Evolutionary conservation across 2,329 filamentous ascomycete species (phyloP).

Genomic region (Fonsecaea nubica): DNA sequence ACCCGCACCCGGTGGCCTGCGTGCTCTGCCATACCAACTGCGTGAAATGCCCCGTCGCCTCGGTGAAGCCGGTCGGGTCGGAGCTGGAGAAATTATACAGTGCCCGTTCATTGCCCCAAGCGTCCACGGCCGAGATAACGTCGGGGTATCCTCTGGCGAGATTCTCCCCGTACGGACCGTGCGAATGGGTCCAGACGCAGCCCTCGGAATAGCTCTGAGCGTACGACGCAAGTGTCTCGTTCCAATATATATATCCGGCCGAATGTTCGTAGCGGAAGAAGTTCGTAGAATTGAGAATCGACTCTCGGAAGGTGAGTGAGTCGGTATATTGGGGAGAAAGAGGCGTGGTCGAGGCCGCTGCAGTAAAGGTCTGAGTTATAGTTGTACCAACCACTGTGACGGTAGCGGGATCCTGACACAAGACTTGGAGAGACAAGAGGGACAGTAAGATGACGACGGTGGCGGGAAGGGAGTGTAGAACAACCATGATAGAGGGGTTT

Average conservation of each 20-base stretch:
- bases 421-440: constrained; percentile 27
- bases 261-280: constrained; percentile 68
- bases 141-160: constrained; percentile 71
- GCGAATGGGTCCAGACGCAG: constrained; percentile 55
- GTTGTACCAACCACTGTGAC: constrained; percentile 41
- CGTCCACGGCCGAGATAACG: constrained; percentile 64
- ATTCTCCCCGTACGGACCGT: constrained; percentile 70
- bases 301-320: constrained; percentile 51
- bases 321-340: constrained; percentile 52
- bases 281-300: constrained; percentile 72
- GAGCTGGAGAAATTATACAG: constrained; percentile 63
- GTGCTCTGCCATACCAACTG: constrained; percentile 74
- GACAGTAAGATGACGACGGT: constrained; percentile 3
- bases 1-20: constrained; percentile 64
- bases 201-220: constrained; percentile 59
- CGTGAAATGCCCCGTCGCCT: constrained; percentile 73
- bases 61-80: constrained; percentile 57
- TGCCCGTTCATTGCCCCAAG: constrained; percentile 68
- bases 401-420: constrained; percentile 31
- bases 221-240: constrained; percentile 65
- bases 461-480: constrained; percentile 12
- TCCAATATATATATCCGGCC: constrained; percentile 67
- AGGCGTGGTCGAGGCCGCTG: constrained; percentile 40
- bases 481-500: constrained; percentile 3
- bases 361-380: constrained; percentile 36